Evolutionary conservation across 495 filamentous ascomycete genomes (phyloP).

Genomic region (Podospora anserina): DNA sequence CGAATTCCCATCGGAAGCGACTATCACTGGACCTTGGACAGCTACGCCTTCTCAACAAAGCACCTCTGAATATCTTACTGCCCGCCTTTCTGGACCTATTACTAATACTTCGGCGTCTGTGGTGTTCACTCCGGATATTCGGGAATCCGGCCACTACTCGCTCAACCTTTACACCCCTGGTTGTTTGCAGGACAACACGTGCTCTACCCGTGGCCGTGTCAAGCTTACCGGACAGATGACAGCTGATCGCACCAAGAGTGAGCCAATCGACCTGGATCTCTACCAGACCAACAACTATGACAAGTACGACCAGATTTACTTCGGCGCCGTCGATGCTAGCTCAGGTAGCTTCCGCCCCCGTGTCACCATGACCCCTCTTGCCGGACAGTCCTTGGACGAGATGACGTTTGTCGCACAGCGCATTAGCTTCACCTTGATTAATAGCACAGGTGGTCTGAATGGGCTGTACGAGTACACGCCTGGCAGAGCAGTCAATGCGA

Average conservation of each 20-base stretch:
- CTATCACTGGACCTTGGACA: slow-evolving; percentile 69
- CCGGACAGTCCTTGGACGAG: slow-evolving; percentile 58
- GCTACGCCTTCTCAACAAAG: slow-evolving; percentile 58
- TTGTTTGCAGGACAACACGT: slow-evolving; percentile 75
- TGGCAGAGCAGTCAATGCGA: slow-evolving; percentile 52
- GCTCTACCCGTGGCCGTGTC: slow-evolving; percentile 68
- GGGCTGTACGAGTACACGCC: slow-evolving; percentile 90
- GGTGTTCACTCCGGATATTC: slow-evolving; percentile 79
- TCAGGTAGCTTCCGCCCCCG: slow-evolving; percentile 72
- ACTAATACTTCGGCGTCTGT: slow-evolving; percentile 60
- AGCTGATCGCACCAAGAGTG: slow-evolving; percentile 43
- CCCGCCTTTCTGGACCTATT: slow-evolving; percentile 52
- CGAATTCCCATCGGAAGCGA: slow-evolving; percentile 61
- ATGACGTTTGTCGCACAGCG: slow-evolving; percentile 82
- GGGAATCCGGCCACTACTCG: slow-evolving; percentile 83
- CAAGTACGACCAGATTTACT: slow-evolving; percentile 90
- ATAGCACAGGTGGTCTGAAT: slow-evolving; percentile 72
- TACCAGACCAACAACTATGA: slow-evolving; percentile 91
- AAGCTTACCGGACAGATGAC: slow-evolving; percentile 72
- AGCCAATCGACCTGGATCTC: slow-evolving; percentile 50
- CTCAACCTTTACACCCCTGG: slow-evolving; percentile 89
- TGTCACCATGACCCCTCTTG: slow-evolving; percentile 70
- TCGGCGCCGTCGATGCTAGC: slow-evolving; percentile 74
- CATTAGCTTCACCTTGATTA: slow-evolving; percentile 71
- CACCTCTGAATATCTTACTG: slow-evolving; percentile 72